Evolutionary conservation across 108 stramenopile genomes (phyloP), one percentile per base, ranked within the genome.

Genomic region (Cyclotella cryptica): DNA sequence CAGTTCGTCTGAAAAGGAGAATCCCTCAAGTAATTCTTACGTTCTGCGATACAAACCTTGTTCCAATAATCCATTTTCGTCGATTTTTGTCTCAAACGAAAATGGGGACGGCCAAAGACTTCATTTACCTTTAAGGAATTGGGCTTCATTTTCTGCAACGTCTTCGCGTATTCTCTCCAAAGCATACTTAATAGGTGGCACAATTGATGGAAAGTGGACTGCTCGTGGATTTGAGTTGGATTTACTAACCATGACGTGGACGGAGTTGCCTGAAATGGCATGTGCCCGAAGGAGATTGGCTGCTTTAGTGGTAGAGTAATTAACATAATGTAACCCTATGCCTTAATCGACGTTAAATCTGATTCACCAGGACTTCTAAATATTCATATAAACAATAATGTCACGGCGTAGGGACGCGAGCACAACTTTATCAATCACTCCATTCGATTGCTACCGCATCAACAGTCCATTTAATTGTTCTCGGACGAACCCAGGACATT

Each of bases 401-500:
- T 62, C 10, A 1, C 17, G 41, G 61, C 40, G 39, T 61, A 19
- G 49, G 19, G 3, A 51, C 8, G 49, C 49, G 19, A 51, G 8
- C 49, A 22, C 30, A 29, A 27, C 28, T 18, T 28, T 27, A 7
- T 73, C 27, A 83, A 52, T 83, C 81, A 54, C 75, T 75, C 81
- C 81, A 83, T 54, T 72, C 75, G 28, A 93, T 83, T n/a, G 89
- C 89, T 19, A 96, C 71, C 14, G 88, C 87, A 61, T 93, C 88
- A 12, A 92, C 79, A 0, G 85, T 80, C 73, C 88, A 93, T 66
- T 90, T 90, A 40, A 96, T 86, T 18, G 92, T 92, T 71, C 87
- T 74, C 9, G 94, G 94, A 67, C 94, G 79, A 45, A 96, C 86
- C 94, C 94, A 96, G 19, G 92, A 92, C 68, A 91, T 89, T 44